Percentiles rank a stretch among this genome's conserved stretches.
Evolutionary conservation across 2,329 filamentous ascomycete species (phyloP).

Genomic region (Alternaria longipes): DNA sequence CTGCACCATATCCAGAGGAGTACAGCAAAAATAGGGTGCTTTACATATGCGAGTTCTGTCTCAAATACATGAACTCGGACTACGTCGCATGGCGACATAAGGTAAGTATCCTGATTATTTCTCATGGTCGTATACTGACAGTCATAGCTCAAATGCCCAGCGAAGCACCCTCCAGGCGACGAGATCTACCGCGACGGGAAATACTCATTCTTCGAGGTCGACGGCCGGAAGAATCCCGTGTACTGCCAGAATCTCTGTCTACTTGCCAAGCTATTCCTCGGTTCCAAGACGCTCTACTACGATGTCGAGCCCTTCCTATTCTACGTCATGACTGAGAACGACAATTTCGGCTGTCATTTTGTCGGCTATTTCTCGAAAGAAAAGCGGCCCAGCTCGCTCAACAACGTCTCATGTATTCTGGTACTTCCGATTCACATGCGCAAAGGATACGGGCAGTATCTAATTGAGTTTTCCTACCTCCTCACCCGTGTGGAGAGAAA

Average conservation of each 20-base stretch:
- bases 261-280: constrained; percentile 95
- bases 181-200: constrained; percentile 95
- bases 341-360: constrained; percentile 91
- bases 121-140: constrained; percentile 31
- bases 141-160: constrained; percentile 77
- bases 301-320: constrained; percentile 97
- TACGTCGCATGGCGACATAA: constrained; percentile 99
- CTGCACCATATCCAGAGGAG: constrained; percentile 96
- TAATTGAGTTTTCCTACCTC: constrained; percentile 98
- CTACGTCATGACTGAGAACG: constrained; percentile 95
- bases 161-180: constrained; percentile 95
- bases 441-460: constrained; percentile 93
- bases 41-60: constrained; percentile 99
- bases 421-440: constrained; percentile 96
- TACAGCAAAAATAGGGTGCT: constrained; percentile 95
- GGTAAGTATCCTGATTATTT: constrained; percentile 38
- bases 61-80: constrained; percentile 99
- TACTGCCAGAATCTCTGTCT: constrained; percentile 98
- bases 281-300: constrained; percentile 97
- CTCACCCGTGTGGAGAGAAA: constrained; percentile 92
- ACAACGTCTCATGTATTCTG: constrained; percentile 97
- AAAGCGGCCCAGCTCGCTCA: constrained; percentile 91
- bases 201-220: constrained; percentile 96
- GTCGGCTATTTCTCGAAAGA: constrained; percentile 99
- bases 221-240: constrained; percentile 95